Evolutionary conservation across 352 stramenopile species (phyloP).

Genomic region (Aphanomyces euteiches): DNA sequence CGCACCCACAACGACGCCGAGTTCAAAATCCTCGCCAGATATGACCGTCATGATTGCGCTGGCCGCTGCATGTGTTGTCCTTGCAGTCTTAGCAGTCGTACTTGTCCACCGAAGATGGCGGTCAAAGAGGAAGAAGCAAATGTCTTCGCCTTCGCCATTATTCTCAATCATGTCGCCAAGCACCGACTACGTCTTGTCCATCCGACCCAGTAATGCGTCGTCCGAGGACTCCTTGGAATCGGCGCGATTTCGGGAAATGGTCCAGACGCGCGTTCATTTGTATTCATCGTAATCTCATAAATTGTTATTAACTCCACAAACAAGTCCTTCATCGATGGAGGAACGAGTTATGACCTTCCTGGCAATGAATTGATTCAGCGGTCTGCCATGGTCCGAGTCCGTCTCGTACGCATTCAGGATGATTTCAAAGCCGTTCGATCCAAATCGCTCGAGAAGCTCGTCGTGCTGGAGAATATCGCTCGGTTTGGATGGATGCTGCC

Average conservation of each 20-base stretch:
- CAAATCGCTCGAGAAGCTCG: slow-evolving; percentile 1
- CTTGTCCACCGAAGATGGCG: too few relatives aligned
- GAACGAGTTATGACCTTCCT: neutral
- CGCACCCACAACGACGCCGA: neutral
- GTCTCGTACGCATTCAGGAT: slow-evolving; percentile 3
- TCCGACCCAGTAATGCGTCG: too few relatives aligned
- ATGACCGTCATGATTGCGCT: too few relatives aligned
- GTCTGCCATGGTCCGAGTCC: slow-evolving; percentile 21
- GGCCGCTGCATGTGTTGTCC: too few relatives aligned
- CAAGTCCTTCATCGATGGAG: too few relatives aligned
- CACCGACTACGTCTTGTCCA: neutral
- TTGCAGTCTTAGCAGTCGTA: too few relatives aligned
- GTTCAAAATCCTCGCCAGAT: neutral
- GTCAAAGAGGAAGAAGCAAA: too few relatives aligned
- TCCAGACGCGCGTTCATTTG: slow-evolving; percentile 3
- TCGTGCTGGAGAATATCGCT: slow-evolving; percentile 3
- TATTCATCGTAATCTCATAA: neutral
- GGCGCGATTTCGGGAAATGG: neutral
- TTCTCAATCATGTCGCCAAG: neutral
- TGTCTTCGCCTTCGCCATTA: too few relatives aligned
- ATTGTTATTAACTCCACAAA: neutral
- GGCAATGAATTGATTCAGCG: slow-evolving; percentile 18
- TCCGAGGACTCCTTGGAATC: neutral
- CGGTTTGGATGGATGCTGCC: neutral
- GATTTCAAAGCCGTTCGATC: neutral